Percentiles rank a stretch among this genome's conserved stretches.
Evolutionary conservation across 1,284 basidiomycete species (phyloP).

Genomic region (Moesziomyces globuligerus): DNA sequence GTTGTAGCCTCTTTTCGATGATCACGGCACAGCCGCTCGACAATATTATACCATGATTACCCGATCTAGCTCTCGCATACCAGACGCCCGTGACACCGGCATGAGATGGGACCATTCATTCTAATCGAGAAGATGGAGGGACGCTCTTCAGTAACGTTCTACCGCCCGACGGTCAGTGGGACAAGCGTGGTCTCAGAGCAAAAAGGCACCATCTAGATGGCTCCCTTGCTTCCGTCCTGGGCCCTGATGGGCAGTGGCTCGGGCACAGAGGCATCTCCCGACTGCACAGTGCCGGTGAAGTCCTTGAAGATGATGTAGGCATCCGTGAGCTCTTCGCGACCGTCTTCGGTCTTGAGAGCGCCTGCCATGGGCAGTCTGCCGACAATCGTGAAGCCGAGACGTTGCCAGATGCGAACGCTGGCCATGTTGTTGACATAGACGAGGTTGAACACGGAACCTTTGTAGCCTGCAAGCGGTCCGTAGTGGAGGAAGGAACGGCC

Average conservation of each 20-base stretch:
- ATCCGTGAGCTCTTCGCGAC: constrained; percentile 83
- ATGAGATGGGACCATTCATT: too few relatives aligned
- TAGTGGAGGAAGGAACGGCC: constrained; percentile 84
- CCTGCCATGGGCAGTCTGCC: constrained; percentile 88
- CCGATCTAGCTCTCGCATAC: too few relatives aligned
- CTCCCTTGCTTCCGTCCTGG: constrained; percentile 15
- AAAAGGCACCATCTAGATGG: not conserved
- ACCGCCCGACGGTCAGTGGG: too few relatives aligned
- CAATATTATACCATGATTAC: constrained; percentile 32
- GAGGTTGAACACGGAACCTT: constrained; percentile 90
- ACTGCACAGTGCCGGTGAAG: constrained; percentile 69
- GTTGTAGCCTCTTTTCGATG: constrained; percentile 17
- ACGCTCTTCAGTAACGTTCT: not conserved
- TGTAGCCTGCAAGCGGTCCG: constrained; percentile 75
- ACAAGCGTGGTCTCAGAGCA: too few relatives aligned
- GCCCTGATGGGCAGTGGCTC: constrained; percentile 9
- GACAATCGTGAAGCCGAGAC: constrained; percentile 81
- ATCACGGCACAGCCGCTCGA: constrained; percentile 5
- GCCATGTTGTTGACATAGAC: constrained; percentile 85
- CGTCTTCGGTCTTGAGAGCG: constrained; percentile 72
- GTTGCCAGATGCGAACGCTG: constrained; percentile 84
- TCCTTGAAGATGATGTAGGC: constrained; percentile 86
- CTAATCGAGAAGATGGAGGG: not conserved
- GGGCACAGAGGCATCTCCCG: constrained; percentile 5
- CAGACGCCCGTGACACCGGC: not conserved